Conservation (phyloP, 306 rosid species). For the Vachellia pachyceras region DNA sequence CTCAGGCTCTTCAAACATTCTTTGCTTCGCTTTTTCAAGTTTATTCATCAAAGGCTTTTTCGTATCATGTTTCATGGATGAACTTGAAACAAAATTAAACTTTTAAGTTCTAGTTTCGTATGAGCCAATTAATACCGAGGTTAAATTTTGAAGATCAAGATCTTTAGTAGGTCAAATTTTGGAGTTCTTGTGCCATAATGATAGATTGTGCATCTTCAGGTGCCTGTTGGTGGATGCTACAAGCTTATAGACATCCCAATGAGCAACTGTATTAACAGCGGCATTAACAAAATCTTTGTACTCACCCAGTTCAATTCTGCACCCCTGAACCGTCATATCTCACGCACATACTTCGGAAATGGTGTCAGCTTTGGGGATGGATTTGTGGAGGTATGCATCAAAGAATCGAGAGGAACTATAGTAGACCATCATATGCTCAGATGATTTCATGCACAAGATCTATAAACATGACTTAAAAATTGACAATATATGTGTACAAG, state of each 20-base stretch:
- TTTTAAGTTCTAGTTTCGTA: not conserved
- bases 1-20: not conserved
- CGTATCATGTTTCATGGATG: not conserved
- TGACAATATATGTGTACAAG: not conserved
- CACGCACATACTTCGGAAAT: conserved; percentile 85
- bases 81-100: not conserved
- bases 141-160: not conserved
- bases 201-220: conserved; percentile 56
- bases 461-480: not conserved
- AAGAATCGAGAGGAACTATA: not conserved
- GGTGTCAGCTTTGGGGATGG: conserved; percentile 95
- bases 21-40: not conserved
- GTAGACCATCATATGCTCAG: conserved; percentile 16
- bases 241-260: conserved; percentile 90
- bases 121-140: not conserved
- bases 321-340: conserved; percentile 90
- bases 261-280: conserved; percentile 98
- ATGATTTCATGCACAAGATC: conserved; percentile 11
- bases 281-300: conserved; percentile 79
- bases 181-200: conserved; percentile 28
- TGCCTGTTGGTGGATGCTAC: conserved; percentile 96
- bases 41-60: not conserved
- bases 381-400: conserved; percentile 78
- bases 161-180: not conserved
- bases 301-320: conserved; percentile 89